phyloP scores from a whole-genome alignment of 805 yeast genomes.

The Wickerhamomyces xylosicus region DNA sequence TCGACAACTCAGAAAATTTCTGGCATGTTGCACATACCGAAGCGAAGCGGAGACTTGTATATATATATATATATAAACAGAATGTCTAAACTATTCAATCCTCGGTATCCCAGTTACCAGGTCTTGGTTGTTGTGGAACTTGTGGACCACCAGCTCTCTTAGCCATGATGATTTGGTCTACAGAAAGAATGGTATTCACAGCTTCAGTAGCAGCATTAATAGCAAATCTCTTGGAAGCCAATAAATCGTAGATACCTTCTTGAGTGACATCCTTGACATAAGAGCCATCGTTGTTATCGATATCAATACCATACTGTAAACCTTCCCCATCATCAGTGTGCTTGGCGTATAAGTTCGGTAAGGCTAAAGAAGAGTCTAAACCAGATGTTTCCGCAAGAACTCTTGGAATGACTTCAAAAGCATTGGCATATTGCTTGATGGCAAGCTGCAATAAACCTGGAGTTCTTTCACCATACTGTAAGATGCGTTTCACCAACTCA shows the following conservation, averaged over 20 bases:
- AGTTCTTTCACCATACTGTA: slow-evolving; percentile 83
- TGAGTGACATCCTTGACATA: slow-evolving; percentile 65
- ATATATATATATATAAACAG: not conserved
- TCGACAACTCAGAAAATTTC: too few relatives aligned
- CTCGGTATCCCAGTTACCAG: slow-evolving; percentile 94
- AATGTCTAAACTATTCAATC: slow-evolving; percentile 35
- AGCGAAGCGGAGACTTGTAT: too few relatives aligned
- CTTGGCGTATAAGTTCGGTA: slow-evolving; percentile 82
- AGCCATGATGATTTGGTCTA: slow-evolving; percentile 97
- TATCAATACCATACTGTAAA: slow-evolving; percentile 54
- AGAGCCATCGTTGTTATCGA: slow-evolving; percentile 59
- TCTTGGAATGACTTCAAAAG: slow-evolving; percentile 91
- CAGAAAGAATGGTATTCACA: slow-evolving; percentile 79
- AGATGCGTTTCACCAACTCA: slow-evolving; percentile 71
- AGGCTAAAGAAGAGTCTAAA: slow-evolving; percentile 77
- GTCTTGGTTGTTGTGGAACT: slow-evolving; percentile 72
- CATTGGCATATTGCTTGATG: slow-evolving; percentile 86
- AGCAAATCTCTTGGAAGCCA: slow-evolving; percentile 75
- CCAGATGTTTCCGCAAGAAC: slow-evolving; percentile 93
- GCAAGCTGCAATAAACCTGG: slow-evolving; percentile 92
- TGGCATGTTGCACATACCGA: too few relatives aligned
- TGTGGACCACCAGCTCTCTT: slow-evolving; percentile 98
- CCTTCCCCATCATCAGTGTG: slow-evolving; percentile 43
- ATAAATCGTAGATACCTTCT: slow-evolving; percentile 68
- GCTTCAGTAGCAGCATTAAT: slow-evolving; percentile 93